phyloP scores from a whole-genome alignment of 2,329 filamentous ascomycete species.

The Colletotrichum scovillei region DNA sequence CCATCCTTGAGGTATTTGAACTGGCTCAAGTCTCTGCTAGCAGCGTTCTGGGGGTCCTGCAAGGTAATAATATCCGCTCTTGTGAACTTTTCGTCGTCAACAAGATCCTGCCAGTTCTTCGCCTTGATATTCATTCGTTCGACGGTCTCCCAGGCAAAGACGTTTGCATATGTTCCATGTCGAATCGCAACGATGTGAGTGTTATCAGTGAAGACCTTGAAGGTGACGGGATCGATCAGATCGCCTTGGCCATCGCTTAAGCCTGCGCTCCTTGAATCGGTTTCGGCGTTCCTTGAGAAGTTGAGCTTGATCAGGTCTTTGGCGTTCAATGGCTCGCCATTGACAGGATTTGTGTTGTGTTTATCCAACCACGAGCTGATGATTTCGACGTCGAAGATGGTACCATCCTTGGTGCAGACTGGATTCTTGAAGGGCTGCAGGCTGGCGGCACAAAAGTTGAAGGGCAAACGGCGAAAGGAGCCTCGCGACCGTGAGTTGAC shows the following conservation, averaged over 20 bases:
- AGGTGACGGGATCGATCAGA: slow-evolving; percentile 95
- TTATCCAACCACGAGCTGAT: slow-evolving; percentile 95
- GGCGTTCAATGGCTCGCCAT: slow-evolving; percentile 81
- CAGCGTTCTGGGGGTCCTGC: slow-evolving; percentile 93
- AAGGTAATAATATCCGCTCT: slow-evolving; percentile 95
- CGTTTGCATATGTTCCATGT: slow-evolving; percentile 86
- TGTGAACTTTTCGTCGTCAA: slow-evolving; percentile 87
- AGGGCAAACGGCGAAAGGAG: slow-evolving; percentile 89
- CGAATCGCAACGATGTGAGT: slow-evolving; percentile 93
- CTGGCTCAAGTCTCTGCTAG: slow-evolving; percentile 82
- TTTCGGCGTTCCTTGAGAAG: slow-evolving; percentile 89
- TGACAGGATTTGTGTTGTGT: slow-evolving; percentile 91
- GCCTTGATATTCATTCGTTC: slow-evolving; percentile 96
- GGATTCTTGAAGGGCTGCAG: slow-evolving; percentile 96
- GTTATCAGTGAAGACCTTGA: slow-evolving; percentile 97
- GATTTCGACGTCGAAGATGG: slow-evolving; percentile 94
- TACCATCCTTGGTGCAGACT: slow-evolving; percentile 88
- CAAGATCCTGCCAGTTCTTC: slow-evolving; percentile 93
- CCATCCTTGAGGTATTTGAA: slow-evolving; percentile 94
- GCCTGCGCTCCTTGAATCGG: slow-evolving; percentile 58
- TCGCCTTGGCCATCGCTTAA: slow-evolving; percentile 73
- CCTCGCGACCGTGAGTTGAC: slow-evolving; percentile 67
- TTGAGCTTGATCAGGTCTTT: slow-evolving; percentile 90
- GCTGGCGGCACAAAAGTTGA: slow-evolving; percentile 97
- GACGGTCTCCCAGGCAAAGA: slow-evolving; percentile 96